A percentile compares a stretch with the other conserved stretches of the same genome.
Evolutionary conservation across 345 rosid species (phyloP).

Genomic region (thale cress (Arabidopsis thaliana)): DNA sequence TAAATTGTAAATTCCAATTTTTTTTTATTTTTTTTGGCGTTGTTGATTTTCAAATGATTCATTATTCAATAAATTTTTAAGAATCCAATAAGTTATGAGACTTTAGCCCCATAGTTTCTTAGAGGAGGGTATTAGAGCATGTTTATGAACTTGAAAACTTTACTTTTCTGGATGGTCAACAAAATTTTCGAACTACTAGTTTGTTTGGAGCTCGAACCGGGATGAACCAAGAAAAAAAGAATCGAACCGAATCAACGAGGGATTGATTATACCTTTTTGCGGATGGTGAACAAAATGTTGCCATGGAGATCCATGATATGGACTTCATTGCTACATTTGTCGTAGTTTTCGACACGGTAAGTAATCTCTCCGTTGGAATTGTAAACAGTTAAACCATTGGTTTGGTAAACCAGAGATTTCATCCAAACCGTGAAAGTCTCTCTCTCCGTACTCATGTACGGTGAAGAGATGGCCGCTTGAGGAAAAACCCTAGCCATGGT

Average conservation of each 20-base stretch:
- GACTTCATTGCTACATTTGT: slow-evolving; percentile 55
- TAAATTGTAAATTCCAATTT: neutral
- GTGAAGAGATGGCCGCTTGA: slow-evolving; percentile 39
- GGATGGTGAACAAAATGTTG: slow-evolving; percentile 59
- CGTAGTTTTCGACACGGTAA: slow-evolving; percentile 68
- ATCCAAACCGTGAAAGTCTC: slow-evolving; percentile 73
- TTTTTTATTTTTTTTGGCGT: neutral
- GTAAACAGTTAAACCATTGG: slow-evolving; percentile 70
- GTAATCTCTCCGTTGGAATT: slow-evolving; percentile 57
- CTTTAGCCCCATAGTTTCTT: neutral
- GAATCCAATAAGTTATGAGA: neutral
- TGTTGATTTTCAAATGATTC: neutral
- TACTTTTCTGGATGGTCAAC: neutral
- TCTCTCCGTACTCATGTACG: slow-evolving; percentile 45
- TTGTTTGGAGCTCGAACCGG: neutral
- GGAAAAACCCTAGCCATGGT: slow-evolving; percentile 61
- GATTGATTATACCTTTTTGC: slow-evolving; percentile 44
- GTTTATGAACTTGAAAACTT: too few relatives aligned
- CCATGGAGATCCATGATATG: slow-evolving; percentile 70
- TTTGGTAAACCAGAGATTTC: slow-evolving; percentile 67
- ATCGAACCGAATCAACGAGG: neutral
- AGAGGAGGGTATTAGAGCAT: too few relatives aligned
- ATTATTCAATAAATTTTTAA: neutral
- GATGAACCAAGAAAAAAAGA: neutral
- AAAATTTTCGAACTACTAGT: neutral